A percentile compares a stretch with the other conserved stretches of the same genome.
Conservation (phyloP, 1,284 basidiomycete genomes). For the Irpex sp. region DNA sequence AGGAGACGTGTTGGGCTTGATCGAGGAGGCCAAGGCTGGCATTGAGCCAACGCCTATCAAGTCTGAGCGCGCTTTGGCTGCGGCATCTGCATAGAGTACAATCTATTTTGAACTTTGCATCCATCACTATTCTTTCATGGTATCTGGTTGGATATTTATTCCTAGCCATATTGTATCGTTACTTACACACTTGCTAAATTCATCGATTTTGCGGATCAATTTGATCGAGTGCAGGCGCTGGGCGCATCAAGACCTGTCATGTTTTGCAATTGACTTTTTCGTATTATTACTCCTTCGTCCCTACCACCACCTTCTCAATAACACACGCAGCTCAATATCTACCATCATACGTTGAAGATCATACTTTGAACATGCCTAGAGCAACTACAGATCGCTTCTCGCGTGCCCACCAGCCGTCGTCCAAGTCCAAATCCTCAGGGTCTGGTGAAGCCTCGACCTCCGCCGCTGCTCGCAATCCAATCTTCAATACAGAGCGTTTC, state of each 20-base stretch:
- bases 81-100: neutral
- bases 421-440: conserved; percentile 50
- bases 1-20: conserved; percentile 13
- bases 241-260: neutral
- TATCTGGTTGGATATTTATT: neutral
- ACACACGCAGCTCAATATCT: neutral
- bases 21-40: conserved; percentile 14
- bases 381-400: conserved; percentile 85
- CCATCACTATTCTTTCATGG: neutral
- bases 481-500: conserved; percentile 92
- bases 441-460: conserved; percentile 38
- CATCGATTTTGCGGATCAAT: neutral
- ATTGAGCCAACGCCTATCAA: conserved; percentile 10
- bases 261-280: neutral
- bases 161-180: neutral
- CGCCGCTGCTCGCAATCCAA: conserved; percentile 64
- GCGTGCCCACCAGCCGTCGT: conserved; percentile 69
- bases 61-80: conserved; percentile 2
- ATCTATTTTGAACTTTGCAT: neutral
- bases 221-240: neutral
- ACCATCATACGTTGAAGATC: neutral
- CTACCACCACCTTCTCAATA: neutral
- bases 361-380: conserved; percentile 70
- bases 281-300: neutral
- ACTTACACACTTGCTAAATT: neutral